Percentiles rank a stretch among this genome's conserved stretches.
These are phyloP conservation scores for Cladosporium colombiae DNA, from an alignment of 2,329 filamentous ascomycete species.

Conservation along the genomic window DNA sequence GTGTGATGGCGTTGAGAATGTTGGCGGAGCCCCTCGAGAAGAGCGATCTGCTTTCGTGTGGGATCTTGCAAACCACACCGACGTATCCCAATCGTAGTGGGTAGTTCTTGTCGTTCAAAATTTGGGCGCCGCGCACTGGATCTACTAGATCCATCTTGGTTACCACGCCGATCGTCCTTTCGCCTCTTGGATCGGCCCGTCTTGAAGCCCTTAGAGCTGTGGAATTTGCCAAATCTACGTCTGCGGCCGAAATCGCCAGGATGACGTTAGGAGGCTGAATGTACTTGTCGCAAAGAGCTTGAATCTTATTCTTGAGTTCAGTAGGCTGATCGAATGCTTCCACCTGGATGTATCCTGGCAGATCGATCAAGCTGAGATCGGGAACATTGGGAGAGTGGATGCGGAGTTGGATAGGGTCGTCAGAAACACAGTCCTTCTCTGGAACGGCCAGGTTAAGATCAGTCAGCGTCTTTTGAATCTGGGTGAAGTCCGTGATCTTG, in stretches of 20 bases:
- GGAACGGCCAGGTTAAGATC: constrained; percentile 94
- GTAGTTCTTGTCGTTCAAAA: constrained; percentile 88
- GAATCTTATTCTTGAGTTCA: constrained; percentile 92
- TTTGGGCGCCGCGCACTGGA: constrained; percentile 70
- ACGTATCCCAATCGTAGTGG: constrained; percentile 94
- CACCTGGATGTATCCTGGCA: constrained; percentile 97
- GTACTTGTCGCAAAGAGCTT: constrained; percentile 96
- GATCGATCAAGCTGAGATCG: constrained; percentile 90
- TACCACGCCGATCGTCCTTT: constrained; percentile 96
- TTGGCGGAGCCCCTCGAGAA: constrained; percentile 83
- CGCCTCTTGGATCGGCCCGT: constrained; percentile 88
- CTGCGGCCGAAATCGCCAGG: constrained; percentile 92
- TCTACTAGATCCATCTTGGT: constrained; percentile 99
- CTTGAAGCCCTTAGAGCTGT: constrained; percentile 87
- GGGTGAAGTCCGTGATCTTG: constrained; percentile 86
- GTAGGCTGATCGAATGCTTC: constrained; percentile 85
- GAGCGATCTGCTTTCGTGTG: constrained; percentile 63
- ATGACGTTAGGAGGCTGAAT: constrained; percentile 96
- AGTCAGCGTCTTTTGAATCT: constrained; percentile 89
- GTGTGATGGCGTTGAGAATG: constrained; percentile 76
- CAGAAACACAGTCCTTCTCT: constrained; percentile 86
- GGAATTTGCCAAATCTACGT: constrained; percentile 96
- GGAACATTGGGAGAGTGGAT: constrained; percentile 96
- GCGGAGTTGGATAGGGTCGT: constrained; percentile 93
- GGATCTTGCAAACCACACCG: constrained; percentile 85